phyloP scores from a whole-genome alignment of 495 filamentous ascomycete genomes.

The Opeltia flavorubescens region DNA sequence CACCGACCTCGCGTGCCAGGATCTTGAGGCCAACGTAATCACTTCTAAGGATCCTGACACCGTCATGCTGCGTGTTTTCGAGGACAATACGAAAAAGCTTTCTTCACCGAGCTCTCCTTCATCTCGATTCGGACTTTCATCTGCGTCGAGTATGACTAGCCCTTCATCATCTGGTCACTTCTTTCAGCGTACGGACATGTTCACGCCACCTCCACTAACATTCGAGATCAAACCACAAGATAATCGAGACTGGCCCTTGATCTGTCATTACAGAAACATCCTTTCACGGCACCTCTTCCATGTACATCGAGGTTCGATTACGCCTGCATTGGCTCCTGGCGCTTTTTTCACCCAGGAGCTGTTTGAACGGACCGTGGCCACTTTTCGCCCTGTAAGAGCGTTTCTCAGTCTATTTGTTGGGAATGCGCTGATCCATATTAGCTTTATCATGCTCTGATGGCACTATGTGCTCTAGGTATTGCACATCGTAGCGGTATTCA shows the following conservation, averaged over 20 bases:
- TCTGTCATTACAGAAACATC: constrained; percentile 12
- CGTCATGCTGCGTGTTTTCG: constrained; percentile 34
- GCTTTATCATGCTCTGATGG: constrained; percentile 49
- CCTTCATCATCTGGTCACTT: constrained; percentile 1
- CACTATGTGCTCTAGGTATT: constrained; percentile 41
- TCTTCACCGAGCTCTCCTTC: constrained; percentile 6
- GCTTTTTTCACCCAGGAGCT: constrained; percentile 23
- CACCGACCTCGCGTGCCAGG: background rate
- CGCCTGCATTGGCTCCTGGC: constrained; percentile 11
- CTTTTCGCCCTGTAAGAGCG: constrained; percentile 36
- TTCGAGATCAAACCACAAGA: constrained; percentile 9
- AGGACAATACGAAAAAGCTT: constrained; percentile 28
- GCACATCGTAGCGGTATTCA: constrained; percentile 31
- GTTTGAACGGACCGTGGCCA: constrained; percentile 31
- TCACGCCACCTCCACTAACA: constrained; percentile 6
- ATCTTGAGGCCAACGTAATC: constrained; percentile 3
- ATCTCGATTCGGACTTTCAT: constrained; percentile 2
- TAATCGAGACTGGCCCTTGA: constrained; percentile 10
- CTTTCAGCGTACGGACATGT: constrained; percentile 6
- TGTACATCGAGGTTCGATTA: constrained; percentile 13
- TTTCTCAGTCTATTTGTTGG: background rate
- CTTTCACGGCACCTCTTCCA: constrained; percentile 14
- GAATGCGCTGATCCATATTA: constrained; percentile 16
- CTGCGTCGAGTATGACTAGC: constrained; percentile 1
- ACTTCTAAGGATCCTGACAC: constrained; percentile 26